Conservation (phyloP, 129 eudicot genomes). For the Flaveria bidentis region DNA sequence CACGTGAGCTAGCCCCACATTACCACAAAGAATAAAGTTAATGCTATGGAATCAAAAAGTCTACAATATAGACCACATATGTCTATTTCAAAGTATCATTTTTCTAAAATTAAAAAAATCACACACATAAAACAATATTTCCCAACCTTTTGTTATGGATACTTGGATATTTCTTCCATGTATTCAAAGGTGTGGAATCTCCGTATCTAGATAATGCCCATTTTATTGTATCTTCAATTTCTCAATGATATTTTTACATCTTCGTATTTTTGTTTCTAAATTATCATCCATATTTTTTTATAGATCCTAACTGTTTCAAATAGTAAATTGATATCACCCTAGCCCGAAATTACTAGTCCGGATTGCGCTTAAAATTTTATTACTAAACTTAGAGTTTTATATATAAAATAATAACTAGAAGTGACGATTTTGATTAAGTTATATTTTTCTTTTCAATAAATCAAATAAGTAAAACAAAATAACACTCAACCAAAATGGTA, state of each 20-base stretch:
- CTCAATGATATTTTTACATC: neutral
- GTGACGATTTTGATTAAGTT: no score
- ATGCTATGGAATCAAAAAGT: constrained; percentile 14
- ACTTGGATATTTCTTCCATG: constrained; percentile 7
- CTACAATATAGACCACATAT: constrained; percentile 17
- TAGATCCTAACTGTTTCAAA: neutral
- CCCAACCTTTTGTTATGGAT: constrained; percentile 17
- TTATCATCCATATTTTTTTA: neutral
- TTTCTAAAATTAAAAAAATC: neutral
- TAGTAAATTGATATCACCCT: neutral
- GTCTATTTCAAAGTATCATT: neutral
- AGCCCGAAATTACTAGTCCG: neutral
- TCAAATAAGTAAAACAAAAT: no score
- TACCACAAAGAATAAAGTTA: neutral
- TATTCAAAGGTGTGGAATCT: constrained; percentile 24
- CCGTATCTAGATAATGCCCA: constrained; percentile 15
- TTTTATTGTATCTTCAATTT: neutral
- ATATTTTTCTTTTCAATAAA: no score
- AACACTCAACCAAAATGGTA: no score
- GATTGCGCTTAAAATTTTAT: no score
- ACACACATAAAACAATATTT: neutral
- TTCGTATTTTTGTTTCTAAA: neutral
- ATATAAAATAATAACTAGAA: no score
- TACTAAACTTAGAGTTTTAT: no score
- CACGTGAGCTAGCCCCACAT: no score